Base-by-base conservation (phyloP, 495 filamentous ascomycete species). In the Hypoxylon perforatum region DNA sequence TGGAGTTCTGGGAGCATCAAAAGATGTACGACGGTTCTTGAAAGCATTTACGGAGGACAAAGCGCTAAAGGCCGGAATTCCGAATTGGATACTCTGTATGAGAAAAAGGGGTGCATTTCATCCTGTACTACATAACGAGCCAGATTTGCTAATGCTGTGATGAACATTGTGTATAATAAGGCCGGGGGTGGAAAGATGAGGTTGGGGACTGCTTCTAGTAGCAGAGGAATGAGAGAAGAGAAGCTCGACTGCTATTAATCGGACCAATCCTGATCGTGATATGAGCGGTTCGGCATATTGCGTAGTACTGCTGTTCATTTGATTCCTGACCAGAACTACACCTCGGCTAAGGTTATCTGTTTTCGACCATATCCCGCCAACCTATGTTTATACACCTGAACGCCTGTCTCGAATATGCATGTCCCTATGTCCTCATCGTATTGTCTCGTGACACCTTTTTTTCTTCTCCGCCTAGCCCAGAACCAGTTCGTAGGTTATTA, bases 401-500 rank as follows among this genome's bases (percentile, higher is more conserved):
- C 66, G 61, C 66, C 66, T 44, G 42, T 39, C 41, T 57, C 41
- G 51, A 66, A 44, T 49, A 63, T 60, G 60, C 45, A 53, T 23
- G 23, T n/a, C 45, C 56, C 18, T 62, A 62, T 56, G 53, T 52
- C 46, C 38, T 57, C 58, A 49, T 56, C 25, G 30, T 63, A 7
- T 30, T 33, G 61, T 44, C 30, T 45, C 44, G 10, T 50, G 22
- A 36, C 21, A 21, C 7, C 4, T 14, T 7, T 44, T 21, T 57
- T 18, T 35, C 22, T 53, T n/a, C 44, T 30, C n/a, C n/a, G n/a
- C n/a, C 41, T 71, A 97, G 15, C 94, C 95, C 36, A 98, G 84
- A 23, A 96, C 85, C 4, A 97, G 81, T 77, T 95, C 91, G 77
- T 96, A 97, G 54, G 93, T 75, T 75, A 97, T 96, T 63, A 98